These are phyloP conservation scores for Colletotrichum sansevieriae DNA, from an alignment of 2,329 filamentous ascomycete genomes.

Conservation along the genomic window DNA sequence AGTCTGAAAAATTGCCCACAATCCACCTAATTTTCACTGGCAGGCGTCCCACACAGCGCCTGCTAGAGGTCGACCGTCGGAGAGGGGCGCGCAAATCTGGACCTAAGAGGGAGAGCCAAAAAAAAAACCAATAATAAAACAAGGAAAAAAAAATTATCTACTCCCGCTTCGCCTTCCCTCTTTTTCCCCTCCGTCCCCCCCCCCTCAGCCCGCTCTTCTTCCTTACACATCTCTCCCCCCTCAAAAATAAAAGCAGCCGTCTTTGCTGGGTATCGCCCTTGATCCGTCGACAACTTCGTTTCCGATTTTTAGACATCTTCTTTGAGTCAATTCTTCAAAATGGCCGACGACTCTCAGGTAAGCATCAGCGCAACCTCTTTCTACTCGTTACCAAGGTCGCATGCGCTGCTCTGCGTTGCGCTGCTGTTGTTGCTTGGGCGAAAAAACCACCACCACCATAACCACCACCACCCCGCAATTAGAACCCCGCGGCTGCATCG, in stretches of 20 bases:
- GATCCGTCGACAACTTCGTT: conserved; percentile 45
- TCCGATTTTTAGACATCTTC: conserved; percentile 44
- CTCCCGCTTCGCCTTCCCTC: conserved; percentile 42
- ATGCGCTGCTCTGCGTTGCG: conserved; percentile 46
- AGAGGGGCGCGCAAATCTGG: conserved; percentile 36
- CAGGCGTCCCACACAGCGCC: conserved; percentile 27
- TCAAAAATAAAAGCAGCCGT: conserved; percentile 38
- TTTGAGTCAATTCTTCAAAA: conserved; percentile 61
- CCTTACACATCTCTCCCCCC: conserved; percentile 40
- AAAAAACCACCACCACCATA: conserved; percentile 47
- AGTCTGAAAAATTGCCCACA: conserved; percentile 18
- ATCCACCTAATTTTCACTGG: conserved; percentile 35
- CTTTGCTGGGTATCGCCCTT: conserved; percentile 41
- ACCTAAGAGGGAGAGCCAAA: conserved; percentile 22
- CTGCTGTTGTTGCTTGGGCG: conserved; percentile 43
- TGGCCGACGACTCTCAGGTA: conserved; percentile 69
- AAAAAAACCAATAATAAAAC: conserved; percentile 44
- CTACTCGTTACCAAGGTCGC: conserved; percentile 44
- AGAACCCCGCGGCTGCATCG: conserved; percentile 43
- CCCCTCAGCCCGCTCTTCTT: conserved; percentile 41
- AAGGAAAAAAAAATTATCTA: conserved; percentile 44
- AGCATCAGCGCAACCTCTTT: conserved; percentile 47
- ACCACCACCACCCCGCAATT: conserved; percentile 60
- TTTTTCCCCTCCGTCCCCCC: conserved; percentile 42
- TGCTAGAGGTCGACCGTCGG: conserved; percentile 24